Base-by-base conservation (phyloP, 768 basidiomycete genomes). In the Collybia sp. region DNA sequence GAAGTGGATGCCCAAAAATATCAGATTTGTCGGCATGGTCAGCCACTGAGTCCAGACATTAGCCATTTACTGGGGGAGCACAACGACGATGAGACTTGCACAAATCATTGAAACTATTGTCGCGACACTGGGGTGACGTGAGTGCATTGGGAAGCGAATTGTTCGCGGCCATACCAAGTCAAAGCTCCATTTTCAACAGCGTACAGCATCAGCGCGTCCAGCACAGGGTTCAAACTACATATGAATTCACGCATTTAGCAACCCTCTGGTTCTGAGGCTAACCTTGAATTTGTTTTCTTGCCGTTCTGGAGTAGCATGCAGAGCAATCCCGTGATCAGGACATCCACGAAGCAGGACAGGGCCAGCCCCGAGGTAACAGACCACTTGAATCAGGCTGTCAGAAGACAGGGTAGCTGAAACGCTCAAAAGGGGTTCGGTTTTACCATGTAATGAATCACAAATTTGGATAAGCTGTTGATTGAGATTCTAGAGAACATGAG, bases 1-100 rank as follows among this genome's bases (percentile, higher is more conserved):
- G 48, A 79, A 74, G 53, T 79, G 74, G 3, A 80, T 51, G 1
- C 69, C 77, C 72, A 78, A 71, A 52, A 78, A 79, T 9, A 79
- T 59, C 3, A 79, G 65, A 47, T 78, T 76, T 12, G 57, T 48
- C 5, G 72, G 69, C 63, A 72, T 72, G 2, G 59, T 49, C 12
- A 78, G 50, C 77, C 77, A 79, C 77, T 75, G 17, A 8, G 8
- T 25, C 8, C 8, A 40, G 13, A 34, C 13, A 30, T 20, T 16
- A 30, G 20, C 45, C 25, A 43, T 30, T 10, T 30, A 19, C 25
- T 30, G 12, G 34, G 50, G 43, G 46, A 39, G 25, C 42, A 9
- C 12, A 11, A 13, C 35, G 30, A 12, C 3, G 15, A 33, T 12
- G 16, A 10, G 43, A 59, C 72, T 46, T 40, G 76, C 76, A 40